These are phyloP conservation scores for Immersiella caudata DNA, from an alignment of 495 filamentous ascomycete species.

Conservation along the genomic window DNA sequence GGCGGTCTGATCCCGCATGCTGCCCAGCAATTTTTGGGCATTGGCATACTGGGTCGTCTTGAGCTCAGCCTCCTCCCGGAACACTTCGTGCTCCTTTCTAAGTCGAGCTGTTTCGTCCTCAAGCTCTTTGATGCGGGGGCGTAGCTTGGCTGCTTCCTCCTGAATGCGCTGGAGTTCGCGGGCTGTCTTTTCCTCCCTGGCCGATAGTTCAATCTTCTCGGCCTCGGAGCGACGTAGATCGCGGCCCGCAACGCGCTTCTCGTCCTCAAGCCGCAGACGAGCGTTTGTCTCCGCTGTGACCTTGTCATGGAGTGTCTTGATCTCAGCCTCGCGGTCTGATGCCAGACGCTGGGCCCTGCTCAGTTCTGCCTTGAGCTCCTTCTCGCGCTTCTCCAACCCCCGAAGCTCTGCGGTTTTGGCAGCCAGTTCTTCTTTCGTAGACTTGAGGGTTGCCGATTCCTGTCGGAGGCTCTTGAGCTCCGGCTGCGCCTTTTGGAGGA, in stretches of 20 bases:
- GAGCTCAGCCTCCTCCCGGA: slow-evolving; percentile 80
- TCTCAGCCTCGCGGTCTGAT: slow-evolving; percentile 73
- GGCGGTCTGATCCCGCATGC: slow-evolving; percentile 87
- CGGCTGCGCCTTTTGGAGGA: slow-evolving; percentile 81
- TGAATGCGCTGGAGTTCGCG: slow-evolving; percentile 70
- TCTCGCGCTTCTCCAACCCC: slow-evolving; percentile 75
- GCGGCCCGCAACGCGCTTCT: slow-evolving; percentile 66
- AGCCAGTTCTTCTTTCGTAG: slow-evolving; percentile 69
- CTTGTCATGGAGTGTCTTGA: slow-evolving; percentile 74
- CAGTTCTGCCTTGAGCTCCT: slow-evolving; percentile 76
- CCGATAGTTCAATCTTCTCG: slow-evolving; percentile 74
- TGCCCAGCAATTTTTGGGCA: slow-evolving; percentile 81
- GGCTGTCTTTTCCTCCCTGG: slow-evolving; percentile 66
- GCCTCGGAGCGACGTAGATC: slow-evolving; percentile 74
- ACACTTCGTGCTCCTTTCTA: slow-evolving; percentile 62
- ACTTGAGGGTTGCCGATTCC: slow-evolving; percentile 73
- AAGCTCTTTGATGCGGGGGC: slow-evolving; percentile 64
- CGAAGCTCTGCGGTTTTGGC: slow-evolving; percentile 70
- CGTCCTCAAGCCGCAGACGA: slow-evolving; percentile 75
- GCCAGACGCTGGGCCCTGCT: slow-evolving; percentile 67
- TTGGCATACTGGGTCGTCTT: slow-evolving; percentile 83
- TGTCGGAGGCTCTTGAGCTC: slow-evolving; percentile 75
- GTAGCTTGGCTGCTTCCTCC: slow-evolving; percentile 67
- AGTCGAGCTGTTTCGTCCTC: slow-evolving; percentile 71
- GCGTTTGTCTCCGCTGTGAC: slow-evolving; percentile 72